phyloP scores from a whole-genome alignment of 225 moss, liverwort and hornwort species.

The Pleurozium schreberi region DNA sequence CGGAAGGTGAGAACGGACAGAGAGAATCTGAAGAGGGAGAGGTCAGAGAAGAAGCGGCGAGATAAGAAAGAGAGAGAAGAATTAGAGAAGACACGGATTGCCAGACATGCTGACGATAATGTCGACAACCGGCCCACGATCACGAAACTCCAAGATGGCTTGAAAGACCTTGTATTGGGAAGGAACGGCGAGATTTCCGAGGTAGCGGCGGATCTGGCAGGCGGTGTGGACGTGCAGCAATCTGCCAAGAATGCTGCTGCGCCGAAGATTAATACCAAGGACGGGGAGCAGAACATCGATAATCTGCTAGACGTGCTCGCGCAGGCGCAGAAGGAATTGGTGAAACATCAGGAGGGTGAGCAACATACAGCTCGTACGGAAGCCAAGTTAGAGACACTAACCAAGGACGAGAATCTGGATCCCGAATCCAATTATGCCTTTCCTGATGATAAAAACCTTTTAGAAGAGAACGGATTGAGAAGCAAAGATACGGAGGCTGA shows the following conservation, averaged over 20 bases:
- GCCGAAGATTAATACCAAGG: constrained; percentile 12
- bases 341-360: constrained; percentile 34
- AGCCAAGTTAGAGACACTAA: constrained; percentile 20
- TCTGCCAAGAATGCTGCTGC: background rate
- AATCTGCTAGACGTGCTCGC: constrained; percentile 37
- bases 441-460: constrained; percentile 1
- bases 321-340: constrained; percentile 31
- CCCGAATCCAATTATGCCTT: constrained; percentile 14
- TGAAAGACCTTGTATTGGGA: constrained; percentile 23
- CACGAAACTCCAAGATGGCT: constrained; percentile 28
- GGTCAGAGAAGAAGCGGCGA: constrained; percentile 20
- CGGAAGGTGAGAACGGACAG: constrained; percentile 13
- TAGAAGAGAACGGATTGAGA: constrained; percentile 17
- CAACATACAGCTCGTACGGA: constrained; percentile 15
- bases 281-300: constrained; percentile 37
- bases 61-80: constrained; percentile 10
- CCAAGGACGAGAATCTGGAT: constrained; percentile 7
- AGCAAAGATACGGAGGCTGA: constrained; percentile 27
- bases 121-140: constrained; percentile 16
- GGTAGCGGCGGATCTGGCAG: constrained; percentile 18
- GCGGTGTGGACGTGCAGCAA: background rate
- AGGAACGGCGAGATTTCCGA: constrained; percentile 40
- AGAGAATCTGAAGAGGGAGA: constrained; percentile 22
- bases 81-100: background rate
- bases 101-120: background rate